Evolutionary conservation across 129 eudicot genomes (phyloP), one percentile per base, ranked within the genome.

Genomic region (Artemisia annua): DNA sequence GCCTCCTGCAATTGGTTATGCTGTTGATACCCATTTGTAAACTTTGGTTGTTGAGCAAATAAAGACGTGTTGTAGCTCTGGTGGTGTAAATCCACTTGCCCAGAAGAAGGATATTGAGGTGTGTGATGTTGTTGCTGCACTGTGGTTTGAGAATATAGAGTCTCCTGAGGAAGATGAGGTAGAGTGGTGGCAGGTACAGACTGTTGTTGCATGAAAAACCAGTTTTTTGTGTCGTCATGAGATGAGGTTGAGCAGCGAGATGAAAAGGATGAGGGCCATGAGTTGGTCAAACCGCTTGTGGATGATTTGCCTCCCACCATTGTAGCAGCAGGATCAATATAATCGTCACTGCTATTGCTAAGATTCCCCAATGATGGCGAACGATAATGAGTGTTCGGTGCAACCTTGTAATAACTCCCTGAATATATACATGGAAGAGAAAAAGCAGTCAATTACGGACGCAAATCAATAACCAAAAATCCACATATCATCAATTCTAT

Each of bases 181-280:
- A 54, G 18, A 53, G 62, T 3, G 14, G 69, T 16, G 17, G 84
- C 43, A 14, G 76, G 69, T 28, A 78, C 76, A 5, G 91, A 62
- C 67, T 83, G 96, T 74, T 63, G 82, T 79, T 83, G 91, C 80
- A 81, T 83, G 75, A 79, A 46, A 52, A 51, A 83, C 91, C 89
- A 87, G 30, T 71, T 81, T 52, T 83, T 85, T 64, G 84, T 43
- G 63, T 87, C 84, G 8, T 83, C 93, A 5, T 85, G 83, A 22
- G 70, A 80, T 0, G 83, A 68, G 67, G 66, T 66, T 19, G 69
- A 74, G 53, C 71, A 50, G 48, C 69, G 77, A 49, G 78, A 69
- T 61, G 79, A 24, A 66, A 52, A 75, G 56, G 79, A 65, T 52
- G 79, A 71, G 4, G 80, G 39, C 87, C 88, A 75, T 54, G 90